phyloP scores from a whole-genome alignment of 441 rosid genomes.

The Rhodomyrtus psidioides region DNA sequence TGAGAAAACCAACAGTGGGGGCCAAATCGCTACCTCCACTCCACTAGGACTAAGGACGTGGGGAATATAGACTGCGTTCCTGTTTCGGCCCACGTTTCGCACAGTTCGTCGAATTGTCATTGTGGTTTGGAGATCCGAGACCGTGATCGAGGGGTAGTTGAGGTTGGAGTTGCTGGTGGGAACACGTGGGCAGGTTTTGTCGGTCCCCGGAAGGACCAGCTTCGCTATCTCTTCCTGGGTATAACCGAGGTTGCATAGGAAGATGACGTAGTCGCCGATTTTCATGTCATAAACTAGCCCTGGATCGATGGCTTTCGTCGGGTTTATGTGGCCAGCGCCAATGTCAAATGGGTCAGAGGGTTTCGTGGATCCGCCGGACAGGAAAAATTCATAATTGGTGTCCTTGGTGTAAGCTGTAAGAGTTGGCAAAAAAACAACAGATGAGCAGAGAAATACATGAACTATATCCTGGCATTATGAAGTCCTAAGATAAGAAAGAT shows the following conservation, averaged over 20 bases:
- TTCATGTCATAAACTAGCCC: slow-evolving; percentile 55
- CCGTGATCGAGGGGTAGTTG: slow-evolving; percentile 60
- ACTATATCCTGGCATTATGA: neutral
- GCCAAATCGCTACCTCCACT: slow-evolving; percentile 53
- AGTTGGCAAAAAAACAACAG: neutral
- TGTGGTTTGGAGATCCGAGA: slow-evolving; percentile 28
- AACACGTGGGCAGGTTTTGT: slow-evolving; percentile 11
- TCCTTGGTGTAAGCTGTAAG: slow-evolving; percentile 28
- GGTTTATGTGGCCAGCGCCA: slow-evolving; percentile 64
- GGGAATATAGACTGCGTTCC: slow-evolving; percentile 27
- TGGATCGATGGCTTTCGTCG: slow-evolving; percentile 57
- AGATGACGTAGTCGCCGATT: slow-evolving; percentile 39
- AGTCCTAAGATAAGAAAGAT: neutral
- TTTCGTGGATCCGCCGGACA: slow-evolving; percentile 37
- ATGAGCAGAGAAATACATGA: neutral
- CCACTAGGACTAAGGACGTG: slow-evolving; percentile 37
- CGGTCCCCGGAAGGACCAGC: slow-evolving; percentile 19
- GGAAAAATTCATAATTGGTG: slow-evolving; percentile 21
- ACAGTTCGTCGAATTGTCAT: slow-evolving; percentile 44
- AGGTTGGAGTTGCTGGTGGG: slow-evolving; percentile 21
- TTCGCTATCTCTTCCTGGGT: slow-evolving; percentile 26
- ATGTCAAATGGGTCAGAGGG: slow-evolving; percentile 39
- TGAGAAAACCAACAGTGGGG: slow-evolving; percentile 36
- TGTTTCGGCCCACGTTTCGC: slow-evolving; percentile 36
- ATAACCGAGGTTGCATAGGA: slow-evolving; percentile 59